Base-by-base conservation (phyloP, 805 yeast genomes). In the Yarrowia sp. region DNA sequence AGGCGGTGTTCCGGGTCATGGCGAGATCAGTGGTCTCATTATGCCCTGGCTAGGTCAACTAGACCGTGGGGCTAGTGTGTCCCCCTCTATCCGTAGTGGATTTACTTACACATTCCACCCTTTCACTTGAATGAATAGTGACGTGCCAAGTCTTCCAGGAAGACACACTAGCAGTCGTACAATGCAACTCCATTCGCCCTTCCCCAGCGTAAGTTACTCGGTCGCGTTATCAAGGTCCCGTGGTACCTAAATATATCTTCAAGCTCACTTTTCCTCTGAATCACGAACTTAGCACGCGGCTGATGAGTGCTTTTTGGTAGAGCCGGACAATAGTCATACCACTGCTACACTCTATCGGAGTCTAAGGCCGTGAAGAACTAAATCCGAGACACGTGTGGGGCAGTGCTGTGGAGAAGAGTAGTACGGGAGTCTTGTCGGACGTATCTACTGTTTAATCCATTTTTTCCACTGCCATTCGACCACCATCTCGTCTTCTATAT, bases 201-300 rank as follows among this genome's bases (percentile, higher is more conserved):
- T 26, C 32, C 32, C 32, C 32, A 26, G 7, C 8, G 58, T n/a
- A 52, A 8, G 42, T 52, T 52, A 11, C 15, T n/a, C 9, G 56
- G 41, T 38, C 56, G 58, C 58, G 35, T 53, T 40, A 53, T 53
- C 59, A 40, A 22, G 36, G 59, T 40, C 59, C 59, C 59, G 45
- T 53, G 59, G 59, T 9, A 38, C 32, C 45, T 53, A 53, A 53
- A 19, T 53, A 53, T 53, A 53, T 22, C 19, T 43, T n/a, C 58
- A 36, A 36, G 43, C 43, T 52, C 32, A 35, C n/a, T 36, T 1
- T 16, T 19, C 9, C 8, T 52, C 38, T 8, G 16, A 38, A 40
- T 40, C 59, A 9, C 45, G 59, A 53, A 53, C 36, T 22, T 14
- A 40, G 35, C 45, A 53, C 59, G 59, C 59, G 59, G 59, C 59